Base-by-base conservation (phyloP, 148 eudicot genomes). In the Vaccinium vitisidaea region DNA sequence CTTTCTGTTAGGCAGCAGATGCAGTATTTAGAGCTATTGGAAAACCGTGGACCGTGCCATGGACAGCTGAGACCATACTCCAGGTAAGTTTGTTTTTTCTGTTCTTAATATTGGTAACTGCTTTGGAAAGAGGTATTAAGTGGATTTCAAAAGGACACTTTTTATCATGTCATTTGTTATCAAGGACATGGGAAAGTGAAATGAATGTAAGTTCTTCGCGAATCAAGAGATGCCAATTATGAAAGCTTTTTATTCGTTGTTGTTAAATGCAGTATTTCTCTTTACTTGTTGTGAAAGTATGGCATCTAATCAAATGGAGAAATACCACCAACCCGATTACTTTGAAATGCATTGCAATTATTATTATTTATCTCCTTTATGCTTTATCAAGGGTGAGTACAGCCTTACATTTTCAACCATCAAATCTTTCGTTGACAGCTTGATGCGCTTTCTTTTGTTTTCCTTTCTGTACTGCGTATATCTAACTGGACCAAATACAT, bases 61-160 rank as follows among this genome's bases (percentile, higher is more conserved):
- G 98, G 98, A 86, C 93, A 70, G 94, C 91, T 73, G 97, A 95
- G 86, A 95, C 98, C 75, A 94, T 95, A 85, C 80, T 95, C 75
- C 92, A 94, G 87, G 98, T 93, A 75, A 88, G 81, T 83, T 8
- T 67, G 5, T 67, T 80, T 30, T 48, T 25, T 69, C 13, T 69
- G 36, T 27, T 69, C 74, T 67, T 69, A 69, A 69, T 82, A 46
- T 23, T 74, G 54, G 50, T 19, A n/a, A 27, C 8, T 13, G 4
- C 19, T 49, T 46, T 43, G 13, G 18, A 48, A n/a, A 15, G 8
- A 23, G 10, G 12, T 48, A 63, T 63, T 63, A 23, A 80, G 75
- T 2, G 53, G 74, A 63, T 39, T 59, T 59, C 50, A 75, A 19
- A 75, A 19, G 52, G 23, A 46, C 13, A 75, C 16, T 10, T 48